phyloP scores from a whole-genome alignment of 805 yeast genomes.

The Candida chauliodis region DNA sequence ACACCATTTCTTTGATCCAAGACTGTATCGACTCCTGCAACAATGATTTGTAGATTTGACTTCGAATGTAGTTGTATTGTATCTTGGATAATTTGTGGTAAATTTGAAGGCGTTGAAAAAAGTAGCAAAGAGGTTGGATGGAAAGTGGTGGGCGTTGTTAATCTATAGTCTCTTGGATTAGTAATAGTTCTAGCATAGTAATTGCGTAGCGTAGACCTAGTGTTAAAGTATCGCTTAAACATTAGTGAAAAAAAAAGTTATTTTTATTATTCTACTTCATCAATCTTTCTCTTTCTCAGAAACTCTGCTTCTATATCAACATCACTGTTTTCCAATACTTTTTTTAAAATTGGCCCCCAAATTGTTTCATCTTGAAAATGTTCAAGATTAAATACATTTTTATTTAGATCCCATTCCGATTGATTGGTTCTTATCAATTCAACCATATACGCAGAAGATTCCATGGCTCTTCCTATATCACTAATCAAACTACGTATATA shows the following conservation, averaged over 20 bases:
- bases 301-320: slow-evolving; percentile 16
- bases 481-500: slow-evolving; percentile 87
- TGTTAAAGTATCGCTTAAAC: slow-evolving; percentile 3
- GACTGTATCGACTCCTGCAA: slow-evolving; percentile 40
- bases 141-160: slow-evolving; percentile 9
- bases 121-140: slow-evolving; percentile 29
- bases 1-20: slow-evolving; percentile 32
- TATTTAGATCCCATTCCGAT: slow-evolving; percentile 77
- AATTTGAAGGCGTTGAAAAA: slow-evolving; percentile 33
- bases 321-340: slow-evolving; percentile 44
- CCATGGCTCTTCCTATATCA: slow-evolving; percentile 80
- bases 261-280: slow-evolving; percentile 15
- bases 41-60: slow-evolving; percentile 30
- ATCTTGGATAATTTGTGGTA: slow-evolving; percentile 27
- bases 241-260: no score
- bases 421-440: slow-evolving; percentile 70
- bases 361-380: slow-evolving; percentile 62
- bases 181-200: slow-evolving; percentile 12
- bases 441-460: slow-evolving; percentile 85
- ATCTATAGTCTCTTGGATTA: slow-evolving; percentile 13
- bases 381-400: slow-evolving; percentile 61
- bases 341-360: slow-evolving; percentile 66
- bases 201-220: background rate
- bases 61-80: slow-evolving; percentile 24
- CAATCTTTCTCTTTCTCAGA: slow-evolving; percentile 20